Conservation (phyloP, 148 eudicot genomes). For the Fagopyrum homotropicum region DNA sequence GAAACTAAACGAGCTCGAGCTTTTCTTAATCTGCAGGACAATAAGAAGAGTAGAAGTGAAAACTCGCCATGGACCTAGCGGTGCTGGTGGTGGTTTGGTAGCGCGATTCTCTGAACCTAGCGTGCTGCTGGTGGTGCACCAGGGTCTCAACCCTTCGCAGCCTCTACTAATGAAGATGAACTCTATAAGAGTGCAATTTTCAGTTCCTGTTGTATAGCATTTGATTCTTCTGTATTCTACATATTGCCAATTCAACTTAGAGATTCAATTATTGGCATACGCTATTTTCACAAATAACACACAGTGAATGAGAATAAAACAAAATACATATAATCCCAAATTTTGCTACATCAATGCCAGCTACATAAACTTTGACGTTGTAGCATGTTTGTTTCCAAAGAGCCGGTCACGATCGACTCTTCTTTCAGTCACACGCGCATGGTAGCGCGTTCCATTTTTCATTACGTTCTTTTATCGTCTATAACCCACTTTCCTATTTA, state of each 20-base stretch:
- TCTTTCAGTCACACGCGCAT: too few species aligned
- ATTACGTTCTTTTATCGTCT: too few species aligned
- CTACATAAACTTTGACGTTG: neutral
- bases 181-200: constrained; percentile 28
- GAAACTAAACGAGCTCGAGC: too few species aligned
- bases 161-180: constrained; percentile 77
- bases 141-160: constrained; percentile 53
- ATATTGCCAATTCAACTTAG: too few species aligned
- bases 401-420: too few species aligned
- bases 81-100: too few species aligned
- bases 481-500: too few species aligned
- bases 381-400: neutral
- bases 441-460: too few species aligned
- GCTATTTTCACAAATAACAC: too few species aligned
- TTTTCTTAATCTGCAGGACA: constrained; percentile 42
- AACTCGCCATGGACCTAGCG: constrained; percentile 96
- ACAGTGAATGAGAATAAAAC: neutral
- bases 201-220: too few species aligned
- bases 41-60: constrained; percentile 62
- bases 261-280: too few species aligned
- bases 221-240: too few species aligned
- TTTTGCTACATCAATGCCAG: neutral
- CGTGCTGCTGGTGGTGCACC: constrained; percentile 22
- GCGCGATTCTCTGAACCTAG: constrained; percentile 50
- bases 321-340: neutral